These are phyloP conservation scores for Tylopilus sp. DNA, from an alignment of 768 basidiomycete genomes.

Conservation along the genomic window DNA sequence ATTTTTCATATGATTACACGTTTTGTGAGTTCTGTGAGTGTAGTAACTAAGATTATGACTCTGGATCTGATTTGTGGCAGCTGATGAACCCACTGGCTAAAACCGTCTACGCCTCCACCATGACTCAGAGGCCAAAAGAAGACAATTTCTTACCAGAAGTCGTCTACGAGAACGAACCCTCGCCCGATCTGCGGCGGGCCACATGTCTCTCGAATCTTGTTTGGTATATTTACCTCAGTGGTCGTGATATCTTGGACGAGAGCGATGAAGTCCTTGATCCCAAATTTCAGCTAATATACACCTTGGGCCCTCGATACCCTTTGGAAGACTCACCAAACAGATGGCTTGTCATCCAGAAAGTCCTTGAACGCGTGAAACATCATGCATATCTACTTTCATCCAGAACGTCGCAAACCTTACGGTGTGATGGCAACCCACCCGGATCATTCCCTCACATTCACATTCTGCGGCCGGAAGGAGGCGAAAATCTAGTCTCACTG, in stretches of 20 bases:
- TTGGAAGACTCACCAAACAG: slow-evolving; percentile 32
- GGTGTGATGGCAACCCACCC: neutral
- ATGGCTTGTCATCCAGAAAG: slow-evolving; percentile 32
- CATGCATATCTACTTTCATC: neutral
- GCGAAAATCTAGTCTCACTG: slow-evolving; percentile 6
- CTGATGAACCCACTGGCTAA: neutral
- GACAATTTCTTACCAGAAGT: neutral
- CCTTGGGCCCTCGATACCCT: slow-evolving; percentile 26
- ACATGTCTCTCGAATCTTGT: neutral
- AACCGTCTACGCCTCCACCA: neutral
- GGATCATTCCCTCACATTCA: slow-evolving; percentile 23
- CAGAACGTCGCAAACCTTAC: neutral
- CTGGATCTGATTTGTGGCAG: neutral
- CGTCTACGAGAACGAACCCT: too few relatives aligned
- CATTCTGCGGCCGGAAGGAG: slow-evolving; percentile 13
- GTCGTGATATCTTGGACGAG: slow-evolving; percentile 20
- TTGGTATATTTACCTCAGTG: slow-evolving; percentile 20
- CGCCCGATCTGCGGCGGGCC: too few relatives aligned
- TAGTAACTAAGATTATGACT: neutral
- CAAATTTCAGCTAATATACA: slow-evolving; percentile 32
- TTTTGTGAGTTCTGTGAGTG: neutral
- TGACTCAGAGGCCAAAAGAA: neutral
- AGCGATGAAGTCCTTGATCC: neutral
- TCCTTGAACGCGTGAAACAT: slow-evolving; percentile 24
- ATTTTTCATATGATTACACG: neutral